A percentile compares a stretch with the other conserved stretches of the same genome.
Conservation (phyloP, 768 basidiomycete genomes). For the Russula foetens region DNA sequence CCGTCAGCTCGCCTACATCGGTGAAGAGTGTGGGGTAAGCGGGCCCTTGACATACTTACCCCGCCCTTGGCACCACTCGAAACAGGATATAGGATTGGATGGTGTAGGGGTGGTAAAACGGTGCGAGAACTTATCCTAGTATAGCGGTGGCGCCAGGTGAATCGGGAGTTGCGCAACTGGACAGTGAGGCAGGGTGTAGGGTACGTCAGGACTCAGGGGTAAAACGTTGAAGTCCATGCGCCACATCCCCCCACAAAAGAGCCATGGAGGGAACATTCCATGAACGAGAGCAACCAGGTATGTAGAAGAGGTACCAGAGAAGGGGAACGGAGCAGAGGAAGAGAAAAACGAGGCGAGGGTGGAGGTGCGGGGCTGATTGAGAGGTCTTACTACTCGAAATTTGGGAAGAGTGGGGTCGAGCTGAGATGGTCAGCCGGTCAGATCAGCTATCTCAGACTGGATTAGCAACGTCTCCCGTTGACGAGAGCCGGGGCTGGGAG, state of each 20-base stretch:
- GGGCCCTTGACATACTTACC: no score
- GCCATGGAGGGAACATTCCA: conserved; percentile 1
- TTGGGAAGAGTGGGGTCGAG: background rate
- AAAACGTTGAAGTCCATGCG: background rate
- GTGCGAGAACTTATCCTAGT: background rate
- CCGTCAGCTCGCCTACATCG: background rate
- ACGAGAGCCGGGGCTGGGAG: no score
- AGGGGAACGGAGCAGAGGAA: background rate
- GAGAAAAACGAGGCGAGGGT: conserved; percentile 2
- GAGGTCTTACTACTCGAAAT: background rate
- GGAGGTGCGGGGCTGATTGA: background rate
- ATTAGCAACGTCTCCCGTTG: background rate
- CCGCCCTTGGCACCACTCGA: conserved; percentile 1
- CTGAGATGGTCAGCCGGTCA: background rate
- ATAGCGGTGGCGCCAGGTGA: background rate
- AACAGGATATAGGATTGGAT: background rate
- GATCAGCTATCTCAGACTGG: background rate
- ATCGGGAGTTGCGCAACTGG: background rate
- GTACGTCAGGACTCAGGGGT: conserved; percentile 7
- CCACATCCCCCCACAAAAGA: conserved; percentile 1
- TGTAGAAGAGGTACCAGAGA: background rate
- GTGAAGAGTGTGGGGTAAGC: background rate
- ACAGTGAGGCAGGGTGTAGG: conserved; percentile 9
- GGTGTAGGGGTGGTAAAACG: background rate
- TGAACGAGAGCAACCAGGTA: background rate